Conservation (phyloP, 805 yeast genomes). For the Jamesozyma jinghongensis region DNA sequence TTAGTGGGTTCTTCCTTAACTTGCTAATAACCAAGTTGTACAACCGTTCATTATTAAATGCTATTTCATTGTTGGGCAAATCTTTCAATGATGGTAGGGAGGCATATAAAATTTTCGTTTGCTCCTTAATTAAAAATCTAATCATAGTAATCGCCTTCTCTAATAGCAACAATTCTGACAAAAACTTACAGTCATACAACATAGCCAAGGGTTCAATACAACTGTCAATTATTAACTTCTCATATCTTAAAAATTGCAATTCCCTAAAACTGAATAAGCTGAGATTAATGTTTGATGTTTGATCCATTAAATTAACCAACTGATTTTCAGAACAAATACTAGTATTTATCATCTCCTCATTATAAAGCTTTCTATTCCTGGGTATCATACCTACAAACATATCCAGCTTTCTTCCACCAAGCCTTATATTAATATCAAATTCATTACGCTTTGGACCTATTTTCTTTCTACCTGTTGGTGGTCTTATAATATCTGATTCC, state of each 20-base stretch:
- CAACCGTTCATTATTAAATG: conserved; percentile 30
- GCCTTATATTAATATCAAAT: not conserved
- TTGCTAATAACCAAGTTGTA: conserved; percentile 28
- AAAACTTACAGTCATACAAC: conserved; percentile 17
- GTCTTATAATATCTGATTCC: not conserved
- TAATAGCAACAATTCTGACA: conserved; percentile 14
- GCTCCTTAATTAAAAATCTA: conserved; percentile 17
- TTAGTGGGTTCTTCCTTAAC: conserved; percentile 33
- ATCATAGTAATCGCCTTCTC: conserved; percentile 7
- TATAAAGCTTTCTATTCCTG: conserved; percentile 5
- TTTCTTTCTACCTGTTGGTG: too few relatives aligned
- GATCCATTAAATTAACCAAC: conserved; percentile 4
- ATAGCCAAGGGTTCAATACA: conserved; percentile 21
- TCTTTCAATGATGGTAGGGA: conserved; percentile 13
- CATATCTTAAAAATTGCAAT: conserved; percentile 15
- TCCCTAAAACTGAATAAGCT: conserved; percentile 16
- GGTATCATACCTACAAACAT: conserved; percentile 12
- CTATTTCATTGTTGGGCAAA: conserved; percentile 19
- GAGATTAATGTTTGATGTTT: conserved; percentile 1
- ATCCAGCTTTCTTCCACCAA: not conserved
- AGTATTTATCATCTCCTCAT: conserved; percentile 5
- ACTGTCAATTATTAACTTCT: conserved; percentile 17
- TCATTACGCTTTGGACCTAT: not conserved
- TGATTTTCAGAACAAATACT: conserved; percentile 1
- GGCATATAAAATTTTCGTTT: conserved; percentile 11